Conservation (phyloP, 306 rosid species). For the Quercus aquifolioides region DNA sequence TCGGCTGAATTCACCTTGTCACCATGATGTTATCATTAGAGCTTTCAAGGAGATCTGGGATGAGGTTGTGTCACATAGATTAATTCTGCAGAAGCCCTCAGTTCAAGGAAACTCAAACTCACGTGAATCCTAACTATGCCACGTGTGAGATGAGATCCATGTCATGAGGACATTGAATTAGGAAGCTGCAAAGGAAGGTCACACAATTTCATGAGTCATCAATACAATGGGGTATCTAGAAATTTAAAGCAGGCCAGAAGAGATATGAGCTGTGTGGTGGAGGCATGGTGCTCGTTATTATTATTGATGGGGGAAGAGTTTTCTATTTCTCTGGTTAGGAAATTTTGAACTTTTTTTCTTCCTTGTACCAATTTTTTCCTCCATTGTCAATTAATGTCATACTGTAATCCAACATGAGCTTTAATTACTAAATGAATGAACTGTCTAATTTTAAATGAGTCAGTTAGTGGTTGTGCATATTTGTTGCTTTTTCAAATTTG, state of each 20-base stretch:
- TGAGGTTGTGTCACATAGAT: conserved; percentile 25
- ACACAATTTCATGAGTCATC: not conserved
- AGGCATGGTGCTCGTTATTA: not conserved
- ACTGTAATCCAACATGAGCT: not conserved
- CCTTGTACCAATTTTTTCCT: not conserved
- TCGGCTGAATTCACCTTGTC: conserved; percentile 34
- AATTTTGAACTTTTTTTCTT: not conserved
- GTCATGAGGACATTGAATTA: not conserved
- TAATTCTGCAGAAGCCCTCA: conserved; percentile 5
- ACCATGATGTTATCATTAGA: conserved; percentile 34
- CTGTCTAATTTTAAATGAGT: not conserved
- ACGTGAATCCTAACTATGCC: not conserved
- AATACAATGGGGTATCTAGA: not conserved
- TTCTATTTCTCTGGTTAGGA: not conserved
- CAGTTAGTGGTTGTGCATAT: not conserved
- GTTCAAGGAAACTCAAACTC: not conserved
- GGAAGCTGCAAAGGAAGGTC: conserved; percentile 17
- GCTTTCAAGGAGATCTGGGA: conserved; percentile 50
- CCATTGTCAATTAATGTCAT: not conserved
- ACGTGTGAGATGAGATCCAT: not conserved
- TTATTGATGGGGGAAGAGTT: not conserved
- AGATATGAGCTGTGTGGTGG: not conserved
- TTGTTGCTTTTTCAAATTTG: not conserved
- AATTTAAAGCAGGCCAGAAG: not conserved
- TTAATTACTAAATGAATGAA: not conserved